Evolutionary conservation across 768 basidiomycete species (phyloP), one percentile per base, ranked within the genome.

Genomic region (Amylocystis lapponica): DNA sequence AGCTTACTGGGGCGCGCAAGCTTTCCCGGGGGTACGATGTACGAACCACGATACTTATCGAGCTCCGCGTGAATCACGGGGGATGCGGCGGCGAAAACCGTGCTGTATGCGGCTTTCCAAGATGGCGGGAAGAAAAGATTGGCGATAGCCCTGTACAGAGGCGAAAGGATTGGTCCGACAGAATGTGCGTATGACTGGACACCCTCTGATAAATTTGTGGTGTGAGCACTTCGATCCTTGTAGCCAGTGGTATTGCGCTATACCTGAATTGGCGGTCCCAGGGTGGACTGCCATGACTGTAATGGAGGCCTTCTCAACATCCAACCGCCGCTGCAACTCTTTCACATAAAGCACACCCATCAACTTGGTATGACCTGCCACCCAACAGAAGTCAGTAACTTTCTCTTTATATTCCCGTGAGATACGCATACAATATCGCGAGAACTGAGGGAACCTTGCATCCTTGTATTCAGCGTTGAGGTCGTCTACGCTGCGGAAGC

Each of bases 241-340:
- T n/a, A n/a, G n/a, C n/a, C n/a, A n/a, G 12, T 6, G 21, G 4
- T 17, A n/a, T 13, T 7, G 12, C n/a, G 20, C n/a, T 43, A 12
- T 23, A 50, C 49, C 48, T 4, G 63, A 67, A 42, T 63, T 61
- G 29, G 68, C 64, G 17, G 47, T 48, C 14, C 68, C 67, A 1
- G 66, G 68, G 39, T 67, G 57, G n/a, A 65, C 51, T 22, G 66
- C 48, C 26, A 65, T 60, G 37, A 55, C 60, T 10, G 60, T 55
- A 35, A 70, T 67, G 10, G 61, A 52, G 22, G 58, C 44, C 2
- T 52, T 46, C 2, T 53, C 46, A 2, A 58, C 59, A 46, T 68
- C 41, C 3, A 61, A 39, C 6, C 51, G 50, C 11, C 39, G 32
- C 37, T 61, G 60, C 8, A 64, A 48, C 39, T 58, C 57, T n/a